These are phyloP conservation scores for Hirschfeldia incana DNA, from an alignment of 345 rosid species.

Conservation along the genomic window DNA sequence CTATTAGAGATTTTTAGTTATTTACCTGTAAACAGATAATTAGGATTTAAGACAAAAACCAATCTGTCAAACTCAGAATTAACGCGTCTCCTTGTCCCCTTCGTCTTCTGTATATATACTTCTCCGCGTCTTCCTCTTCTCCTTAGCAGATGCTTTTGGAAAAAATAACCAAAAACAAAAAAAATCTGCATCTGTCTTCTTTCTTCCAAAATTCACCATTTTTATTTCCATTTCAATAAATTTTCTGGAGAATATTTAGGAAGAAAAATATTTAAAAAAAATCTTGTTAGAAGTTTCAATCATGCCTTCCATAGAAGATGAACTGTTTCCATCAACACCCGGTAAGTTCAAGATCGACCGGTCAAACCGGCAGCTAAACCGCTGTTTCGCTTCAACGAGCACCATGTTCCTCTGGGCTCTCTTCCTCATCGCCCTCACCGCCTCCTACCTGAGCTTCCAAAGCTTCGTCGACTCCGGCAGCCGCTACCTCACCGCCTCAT, in stretches of 20 bases:
- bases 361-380: constrained; percentile 64
- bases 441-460: constrained; percentile 79
- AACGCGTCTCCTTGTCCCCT: constrained; percentile 56
- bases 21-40: background rate
- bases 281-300: background rate
- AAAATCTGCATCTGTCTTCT: constrained; percentile 53
- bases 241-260: constrained; percentile 3
- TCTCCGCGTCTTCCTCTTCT: constrained; percentile 23
- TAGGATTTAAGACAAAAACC: constrained; percentile 10
- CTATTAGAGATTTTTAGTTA: background rate
- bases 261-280: background rate
- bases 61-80: constrained; percentile 55
- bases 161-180: constrained; percentile 14
- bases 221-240: background rate
- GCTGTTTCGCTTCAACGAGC: constrained; percentile 81
- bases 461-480: constrained; percentile 77
- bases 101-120: constrained; percentile 41
- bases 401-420: constrained; percentile 93
- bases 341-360: constrained; percentile 88
- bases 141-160: constrained; percentile 51
- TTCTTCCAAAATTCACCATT: background rate
- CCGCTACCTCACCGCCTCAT: constrained; percentile 56
- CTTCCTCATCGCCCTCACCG: constrained; percentile 83
- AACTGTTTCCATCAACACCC: constrained; percentile 84
- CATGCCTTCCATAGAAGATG: constrained; percentile 79